Base-by-base conservation (phyloP, 1,284 basidiomycete species). In the Sporisorium exsertum region DNA sequence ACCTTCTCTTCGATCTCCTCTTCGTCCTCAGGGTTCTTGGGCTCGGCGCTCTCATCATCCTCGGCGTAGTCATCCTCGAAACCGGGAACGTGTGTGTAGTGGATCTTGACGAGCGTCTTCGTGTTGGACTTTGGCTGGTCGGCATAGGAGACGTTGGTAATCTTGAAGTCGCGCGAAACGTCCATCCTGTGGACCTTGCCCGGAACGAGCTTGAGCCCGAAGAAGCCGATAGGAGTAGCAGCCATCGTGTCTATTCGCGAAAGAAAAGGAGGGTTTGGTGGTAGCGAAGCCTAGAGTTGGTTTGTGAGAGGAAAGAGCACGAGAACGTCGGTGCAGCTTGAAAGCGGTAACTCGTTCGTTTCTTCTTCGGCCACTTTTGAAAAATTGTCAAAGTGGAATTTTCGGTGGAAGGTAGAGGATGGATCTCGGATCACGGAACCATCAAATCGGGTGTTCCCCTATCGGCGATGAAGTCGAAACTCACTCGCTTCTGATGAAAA, bases 31-130 rank as follows among this genome's bases (percentile, higher is more conserved):
- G 81, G 82, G 37, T 89, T 89, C 26, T 87, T 66, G 51, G 67
- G 54, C 50, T 76, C 70, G 29, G 74, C 64, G 27, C 74, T 70
- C 20, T 78, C 71, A 35, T 84, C 84, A 33, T 89, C 90, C 26
- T 87, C 87, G 2, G 88, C 87, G 10, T 88, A 87, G 24, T 89
- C 88, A n/a, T 86, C 85, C 85, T 86, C 74, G 63, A 80, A 70
- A 72, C 84, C 68, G 64, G 79, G 55, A 80, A 83, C 77, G 82
- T 82, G 79, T 83, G 87, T 93, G 93, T 55, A 89, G 71, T 85
- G 84, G 55, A 97, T 88, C 87, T 93, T 94, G 63, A 92, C 90
- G 13, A 93, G 92, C 74, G 94, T 89, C 40, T 90, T 90, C 52
- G 88, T 87, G 60, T 88, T 83, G 42, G 86, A 87, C 68, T 95